Percentiles rank a stretch among this genome's conserved stretches.
Conservation (phyloP, 768 basidiomycete genomes). For the Dentipellis fragilis region DNA sequence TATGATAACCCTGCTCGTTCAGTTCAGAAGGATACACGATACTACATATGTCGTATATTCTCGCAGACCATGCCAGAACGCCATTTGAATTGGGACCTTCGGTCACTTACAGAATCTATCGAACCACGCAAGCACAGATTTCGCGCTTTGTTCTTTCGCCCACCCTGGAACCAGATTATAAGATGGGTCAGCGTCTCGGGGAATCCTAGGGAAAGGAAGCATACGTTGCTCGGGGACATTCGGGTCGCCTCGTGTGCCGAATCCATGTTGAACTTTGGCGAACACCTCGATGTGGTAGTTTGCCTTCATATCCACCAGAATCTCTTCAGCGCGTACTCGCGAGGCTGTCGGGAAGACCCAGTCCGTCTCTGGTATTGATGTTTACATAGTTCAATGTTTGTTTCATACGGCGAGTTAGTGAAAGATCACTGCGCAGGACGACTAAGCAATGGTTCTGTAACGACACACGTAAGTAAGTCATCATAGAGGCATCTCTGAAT, state of each 20-base stretch:
- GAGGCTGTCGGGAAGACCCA: conserved; percentile 39
- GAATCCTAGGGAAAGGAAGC: neutral
- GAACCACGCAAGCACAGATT: conserved; percentile 13
- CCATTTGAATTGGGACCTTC: too few species aligned
- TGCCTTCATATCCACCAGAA: conserved; percentile 38
- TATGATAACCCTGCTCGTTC: too few species aligned
- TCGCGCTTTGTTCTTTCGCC: conserved; percentile 12
- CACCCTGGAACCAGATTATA: conserved; percentile 10
- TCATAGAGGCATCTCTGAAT: too few species aligned
- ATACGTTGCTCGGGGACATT: conserved; percentile 5
- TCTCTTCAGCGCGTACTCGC: conserved; percentile 46
- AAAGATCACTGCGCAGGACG: too few species aligned
- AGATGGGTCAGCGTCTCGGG: neutral
- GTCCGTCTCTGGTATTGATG: conserved; percentile 39
- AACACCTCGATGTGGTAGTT: conserved; percentile 51
- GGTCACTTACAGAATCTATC: conserved; percentile 1
- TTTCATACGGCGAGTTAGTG: too few species aligned
- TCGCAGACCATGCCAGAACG: too few species aligned
- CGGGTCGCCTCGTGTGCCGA: conserved; percentile 23
- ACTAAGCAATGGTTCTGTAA: too few species aligned
- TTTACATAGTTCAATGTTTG: too few species aligned
- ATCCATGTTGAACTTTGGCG: conserved; percentile 31
- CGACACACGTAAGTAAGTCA: too few species aligned
- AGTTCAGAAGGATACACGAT: too few species aligned
- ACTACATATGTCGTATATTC: too few species aligned